Conservation (phyloP, 108 stramenopile genomes). For the Skeletonema costatum region DNA sequence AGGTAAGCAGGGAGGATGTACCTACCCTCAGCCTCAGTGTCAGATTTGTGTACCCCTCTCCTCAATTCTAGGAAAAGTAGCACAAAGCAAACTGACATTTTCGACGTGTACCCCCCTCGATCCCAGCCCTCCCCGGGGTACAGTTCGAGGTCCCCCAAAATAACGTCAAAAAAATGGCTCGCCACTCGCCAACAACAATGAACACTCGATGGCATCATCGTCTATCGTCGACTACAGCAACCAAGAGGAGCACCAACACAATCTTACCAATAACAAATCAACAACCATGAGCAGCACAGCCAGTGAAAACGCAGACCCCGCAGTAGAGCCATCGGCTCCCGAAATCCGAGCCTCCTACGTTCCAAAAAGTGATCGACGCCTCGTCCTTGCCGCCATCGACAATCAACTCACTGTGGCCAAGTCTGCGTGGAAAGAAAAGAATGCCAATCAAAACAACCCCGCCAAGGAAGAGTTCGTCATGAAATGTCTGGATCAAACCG, state of each 20-base stretch:
- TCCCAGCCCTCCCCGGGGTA: too few species aligned
- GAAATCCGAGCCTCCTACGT: constrained; percentile 8
- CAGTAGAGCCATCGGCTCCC: neutral
- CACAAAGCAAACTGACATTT: too few species aligned
- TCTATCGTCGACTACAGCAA: too few species aligned
- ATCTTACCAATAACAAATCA: neutral
- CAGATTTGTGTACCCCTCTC: too few species aligned
- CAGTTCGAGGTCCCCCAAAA: too few species aligned
- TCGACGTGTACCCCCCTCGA: too few species aligned
- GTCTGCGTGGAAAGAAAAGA: constrained; percentile 18
- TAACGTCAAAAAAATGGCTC: too few species aligned
- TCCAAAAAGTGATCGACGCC: constrained; percentile 12
- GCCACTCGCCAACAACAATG: neutral
- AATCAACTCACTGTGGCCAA: constrained; percentile 12
- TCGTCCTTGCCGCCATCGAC: constrained; percentile 26
- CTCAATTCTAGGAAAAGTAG: too few species aligned
- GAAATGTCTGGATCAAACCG: constrained; percentile 27
- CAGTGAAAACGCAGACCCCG: neutral
- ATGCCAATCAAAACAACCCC: neutral
- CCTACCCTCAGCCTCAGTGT: too few species aligned
- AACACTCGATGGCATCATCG: too few species aligned
- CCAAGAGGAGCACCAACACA: too few species aligned
- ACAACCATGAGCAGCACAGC: neutral
- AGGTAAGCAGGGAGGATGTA: too few species aligned
- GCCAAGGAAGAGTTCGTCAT: constrained; percentile 25